phyloP scores from a whole-genome alignment of 352 stramenopile genomes.

The Pythium volutum region DNA sequence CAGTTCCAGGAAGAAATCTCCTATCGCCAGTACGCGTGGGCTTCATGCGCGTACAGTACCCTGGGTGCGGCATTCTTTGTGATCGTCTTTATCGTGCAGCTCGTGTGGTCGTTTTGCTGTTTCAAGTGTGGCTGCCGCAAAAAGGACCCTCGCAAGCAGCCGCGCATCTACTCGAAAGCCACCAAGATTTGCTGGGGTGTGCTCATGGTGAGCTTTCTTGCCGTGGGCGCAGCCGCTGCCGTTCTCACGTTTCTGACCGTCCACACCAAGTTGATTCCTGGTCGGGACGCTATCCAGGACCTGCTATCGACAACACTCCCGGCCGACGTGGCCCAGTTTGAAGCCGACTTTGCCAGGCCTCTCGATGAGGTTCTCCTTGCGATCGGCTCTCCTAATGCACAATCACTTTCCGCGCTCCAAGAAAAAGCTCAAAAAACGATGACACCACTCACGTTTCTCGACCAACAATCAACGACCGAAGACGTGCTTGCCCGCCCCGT shows the following conservation, averaged over 20 bases:
- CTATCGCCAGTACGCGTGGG: conserved; percentile 54
- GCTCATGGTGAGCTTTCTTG: conserved; percentile 32
- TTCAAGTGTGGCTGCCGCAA: conserved; percentile 49
- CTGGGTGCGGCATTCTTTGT: conserved; percentile 26
- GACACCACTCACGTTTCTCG: conserved; percentile 40
- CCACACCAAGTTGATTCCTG: conserved; percentile 30
- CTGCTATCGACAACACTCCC: conserved; percentile 32
- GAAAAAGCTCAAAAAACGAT: conserved; percentile 23
- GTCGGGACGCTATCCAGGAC: conserved; percentile 22
- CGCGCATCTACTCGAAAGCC: conserved; percentile 46
- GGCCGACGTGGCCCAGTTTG: conserved; percentile 33
- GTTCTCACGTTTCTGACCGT: conserved; percentile 36
- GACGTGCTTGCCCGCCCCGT: conserved; percentile 38
- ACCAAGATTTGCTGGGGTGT: conserved; percentile 44
- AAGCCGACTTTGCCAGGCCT: conserved; percentile 32
- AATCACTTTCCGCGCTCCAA: conserved; percentile 32
- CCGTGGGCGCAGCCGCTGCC: conserved; percentile 21
- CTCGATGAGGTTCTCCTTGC: conserved; percentile 32
- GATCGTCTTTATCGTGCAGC: conserved; percentile 40
- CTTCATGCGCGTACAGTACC: conserved; percentile 29
- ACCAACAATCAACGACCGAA: conserved; percentile 34
- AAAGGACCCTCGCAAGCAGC: conserved; percentile 36
- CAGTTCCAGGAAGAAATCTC: conserved; percentile 19
- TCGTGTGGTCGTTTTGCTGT: conserved; percentile 47
- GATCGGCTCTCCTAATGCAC: conserved; percentile 6